Conservation (phyloP, 1,139 yeast species). For the Protomyces pachydermus region DNA sequence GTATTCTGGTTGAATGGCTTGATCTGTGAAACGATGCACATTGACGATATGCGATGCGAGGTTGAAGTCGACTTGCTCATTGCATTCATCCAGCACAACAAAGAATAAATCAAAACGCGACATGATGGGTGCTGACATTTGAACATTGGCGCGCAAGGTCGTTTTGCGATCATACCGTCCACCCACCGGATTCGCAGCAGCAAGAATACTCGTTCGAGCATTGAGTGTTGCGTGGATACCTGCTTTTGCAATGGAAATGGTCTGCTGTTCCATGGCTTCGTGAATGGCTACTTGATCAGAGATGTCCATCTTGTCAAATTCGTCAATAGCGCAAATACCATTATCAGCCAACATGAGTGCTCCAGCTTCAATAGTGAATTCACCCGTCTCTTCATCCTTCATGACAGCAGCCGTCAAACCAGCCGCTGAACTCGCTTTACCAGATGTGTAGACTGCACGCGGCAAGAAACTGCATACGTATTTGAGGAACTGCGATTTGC, state of each 20-base stretch:
- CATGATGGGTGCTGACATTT: constrained; percentile 99
- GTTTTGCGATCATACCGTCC: constrained; percentile 88
- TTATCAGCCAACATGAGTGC: constrained; percentile 98
- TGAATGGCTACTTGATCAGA: constrained; percentile 97
- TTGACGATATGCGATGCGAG: constrained; percentile 90
- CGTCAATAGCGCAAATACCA: constrained; percentile 98
- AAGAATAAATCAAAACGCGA: constrained; percentile 94
- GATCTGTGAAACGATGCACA: constrained; percentile 85
- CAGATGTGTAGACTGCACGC: constrained; percentile 93
- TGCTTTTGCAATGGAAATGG: constrained; percentile 95
- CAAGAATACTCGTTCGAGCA: constrained; percentile 91
- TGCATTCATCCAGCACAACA: constrained; percentile 91
- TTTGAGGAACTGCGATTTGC: constrained; percentile 91
- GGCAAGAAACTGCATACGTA: constrained; percentile 91
- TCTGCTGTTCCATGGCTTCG: constrained; percentile 99
- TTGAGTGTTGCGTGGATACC: constrained; percentile 96
- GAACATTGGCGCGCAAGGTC: constrained; percentile 78
- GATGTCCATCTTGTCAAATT: constrained; percentile 95
- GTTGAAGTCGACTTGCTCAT: constrained; percentile 82
- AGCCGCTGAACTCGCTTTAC: constrained; percentile 98
- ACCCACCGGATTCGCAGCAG: constrained; percentile 96
- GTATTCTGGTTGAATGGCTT: constrained; percentile 84
- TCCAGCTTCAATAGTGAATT: constrained; percentile 96
- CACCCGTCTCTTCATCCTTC: constrained; percentile 96
- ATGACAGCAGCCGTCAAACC: constrained; percentile 98